These are phyloP conservation scores for Myochromella boudieri DNA, from an alignment of 768 basidiomycete species.

Conservation along the genomic window DNA sequence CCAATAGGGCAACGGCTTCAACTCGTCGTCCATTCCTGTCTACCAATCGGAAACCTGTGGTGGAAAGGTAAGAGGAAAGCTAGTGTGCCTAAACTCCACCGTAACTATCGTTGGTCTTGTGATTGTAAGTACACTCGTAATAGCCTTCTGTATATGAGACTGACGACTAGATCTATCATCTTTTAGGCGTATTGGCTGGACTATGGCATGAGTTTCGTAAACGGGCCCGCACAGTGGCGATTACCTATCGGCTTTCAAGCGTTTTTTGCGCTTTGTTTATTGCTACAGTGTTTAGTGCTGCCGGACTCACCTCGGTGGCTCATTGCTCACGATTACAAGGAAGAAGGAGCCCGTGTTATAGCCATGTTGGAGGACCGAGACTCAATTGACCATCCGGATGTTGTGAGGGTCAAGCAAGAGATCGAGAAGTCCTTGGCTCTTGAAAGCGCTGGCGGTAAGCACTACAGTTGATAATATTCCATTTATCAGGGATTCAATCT, in stretches of 20 bases:
- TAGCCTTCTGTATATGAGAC: background rate
- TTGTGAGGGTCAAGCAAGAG: slow-evolving; percentile 30
- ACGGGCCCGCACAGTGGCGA: slow-evolving; percentile 27
- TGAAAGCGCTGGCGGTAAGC: slow-evolving; percentile 36
- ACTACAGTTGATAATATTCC: background rate
- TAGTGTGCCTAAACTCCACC: slow-evolving; percentile 37
- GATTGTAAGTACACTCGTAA: slow-evolving; percentile 33
- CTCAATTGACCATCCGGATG: slow-evolving; percentile 30
- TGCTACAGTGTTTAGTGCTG: slow-evolving; percentile 33
- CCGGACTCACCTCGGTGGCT: slow-evolving; percentile 42
- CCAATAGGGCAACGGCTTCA: slow-evolving; percentile 40
- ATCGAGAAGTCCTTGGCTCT: slow-evolving; percentile 35
- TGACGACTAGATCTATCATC: background rate
- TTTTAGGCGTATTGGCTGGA: slow-evolving; percentile 38
- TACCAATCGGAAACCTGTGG: slow-evolving; percentile 40
- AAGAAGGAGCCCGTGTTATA: slow-evolving; percentile 34
- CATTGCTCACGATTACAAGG: slow-evolving; percentile 33
- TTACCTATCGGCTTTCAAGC: slow-evolving; percentile 36
- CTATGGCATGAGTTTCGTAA: slow-evolving; percentile 38
- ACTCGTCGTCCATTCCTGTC: slow-evolving; percentile 39
- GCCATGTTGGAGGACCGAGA: slow-evolving; percentile 34
- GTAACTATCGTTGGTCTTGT: slow-evolving; percentile 39
- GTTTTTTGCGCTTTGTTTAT: slow-evolving; percentile 34
- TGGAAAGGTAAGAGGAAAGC: slow-evolving; percentile 32
- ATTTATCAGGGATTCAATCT: background rate